Evolutionary conservation across 257 asterid genomes (phyloP).

Genomic region (Solanum habrochaites): DNA sequence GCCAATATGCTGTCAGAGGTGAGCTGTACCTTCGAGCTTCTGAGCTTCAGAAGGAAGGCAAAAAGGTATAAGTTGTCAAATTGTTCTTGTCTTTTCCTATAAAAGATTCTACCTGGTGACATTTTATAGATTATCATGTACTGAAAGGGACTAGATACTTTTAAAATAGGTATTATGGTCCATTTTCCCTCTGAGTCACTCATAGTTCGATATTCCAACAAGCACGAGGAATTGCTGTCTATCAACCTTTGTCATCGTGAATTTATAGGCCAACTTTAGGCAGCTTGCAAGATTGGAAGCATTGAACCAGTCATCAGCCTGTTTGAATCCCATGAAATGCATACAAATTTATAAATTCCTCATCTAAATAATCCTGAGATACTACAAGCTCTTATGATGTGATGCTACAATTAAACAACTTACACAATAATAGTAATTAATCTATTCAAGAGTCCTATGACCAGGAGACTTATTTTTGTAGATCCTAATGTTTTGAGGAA

Average conservation of each 20-base stretch:
- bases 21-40: conserved; percentile 99
- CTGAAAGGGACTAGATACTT: background rate
- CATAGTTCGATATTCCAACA: background rate
- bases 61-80: conserved; percentile 45
- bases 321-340: background rate
- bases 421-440: background rate
- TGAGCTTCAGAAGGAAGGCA: conserved; percentile 98
- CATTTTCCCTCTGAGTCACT: background rate
- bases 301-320: background rate
- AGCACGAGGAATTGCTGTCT: background rate
- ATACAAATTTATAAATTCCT: background rate
- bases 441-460: background rate
- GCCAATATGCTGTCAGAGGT: conserved; percentile 98
- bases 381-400: background rate
- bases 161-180: background rate
- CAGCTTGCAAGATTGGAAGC: background rate
- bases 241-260: background rate
- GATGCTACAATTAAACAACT: background rate
- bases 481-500: background rate
- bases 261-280: background rate
- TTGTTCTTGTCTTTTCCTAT: background rate
- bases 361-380: background rate
- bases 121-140: background rate
- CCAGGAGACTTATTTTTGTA: background rate
- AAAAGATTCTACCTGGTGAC: background rate